Evolutionary conservation across 306 rosid species (phyloP).

Genomic region (Fragaria vesca): DNA sequence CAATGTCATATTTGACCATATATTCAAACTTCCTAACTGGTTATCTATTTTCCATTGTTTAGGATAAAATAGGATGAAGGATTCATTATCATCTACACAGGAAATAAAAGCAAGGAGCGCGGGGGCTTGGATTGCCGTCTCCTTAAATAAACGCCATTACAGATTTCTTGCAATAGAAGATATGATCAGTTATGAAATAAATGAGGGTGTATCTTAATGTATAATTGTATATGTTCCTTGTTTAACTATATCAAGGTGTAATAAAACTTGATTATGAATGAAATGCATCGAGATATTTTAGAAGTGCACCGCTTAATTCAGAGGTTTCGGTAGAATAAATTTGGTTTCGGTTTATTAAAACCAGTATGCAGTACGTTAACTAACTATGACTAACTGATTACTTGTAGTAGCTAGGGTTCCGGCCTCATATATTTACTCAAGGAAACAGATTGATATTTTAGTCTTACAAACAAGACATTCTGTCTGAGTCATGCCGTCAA

Average conservation of each 20-base stretch:
- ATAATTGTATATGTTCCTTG: neutral
- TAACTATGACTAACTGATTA: neutral
- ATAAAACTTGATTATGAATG: neutral
- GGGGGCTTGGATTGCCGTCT: neutral
- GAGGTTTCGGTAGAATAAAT: neutral
- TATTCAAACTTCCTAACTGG: neutral
- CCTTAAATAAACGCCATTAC: neutral
- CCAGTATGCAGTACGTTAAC: neutral
- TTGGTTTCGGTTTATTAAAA: neutral
- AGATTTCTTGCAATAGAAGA: neutral
- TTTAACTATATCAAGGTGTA: neutral
- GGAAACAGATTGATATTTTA: neutral
- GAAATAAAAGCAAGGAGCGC: constrained; percentile 4
- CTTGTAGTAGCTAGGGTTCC: neutral
- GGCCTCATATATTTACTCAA: neutral
- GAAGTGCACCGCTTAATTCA: neutral
- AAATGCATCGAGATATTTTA: neutral
- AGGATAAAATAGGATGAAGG: neutral
- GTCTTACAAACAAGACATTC: neutral
- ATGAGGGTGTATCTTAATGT: neutral
- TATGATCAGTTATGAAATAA: neutral
- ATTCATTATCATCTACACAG: neutral
- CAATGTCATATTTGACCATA: neutral
- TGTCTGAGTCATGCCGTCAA: neutral
- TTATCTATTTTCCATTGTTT: neutral